These are phyloP conservation scores for Aspergillus awamori DNA, from an alignment of 2,329 filamentous ascomycete genomes.

Conservation along the genomic window DNA sequence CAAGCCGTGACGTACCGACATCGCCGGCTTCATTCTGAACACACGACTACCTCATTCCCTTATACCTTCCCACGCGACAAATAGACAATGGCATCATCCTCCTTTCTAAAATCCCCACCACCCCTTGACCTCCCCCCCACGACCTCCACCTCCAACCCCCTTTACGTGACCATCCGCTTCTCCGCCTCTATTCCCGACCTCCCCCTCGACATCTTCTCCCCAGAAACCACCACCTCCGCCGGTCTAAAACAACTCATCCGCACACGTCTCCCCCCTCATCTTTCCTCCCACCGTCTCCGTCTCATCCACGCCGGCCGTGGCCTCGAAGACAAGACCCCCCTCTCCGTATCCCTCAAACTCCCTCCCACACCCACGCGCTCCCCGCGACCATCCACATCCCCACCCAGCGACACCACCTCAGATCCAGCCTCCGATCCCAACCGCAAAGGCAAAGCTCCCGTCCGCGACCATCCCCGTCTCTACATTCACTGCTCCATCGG, in stretches of 20 bases:
- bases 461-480: slow-evolving; percentile 61
- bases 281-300: slow-evolving; percentile 72
- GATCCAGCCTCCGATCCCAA: slow-evolving; percentile 19
- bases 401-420: slow-evolving; percentile 23
- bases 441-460: slow-evolving; percentile 69
- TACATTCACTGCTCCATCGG: slow-evolving; percentile 96
- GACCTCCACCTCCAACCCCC: slow-evolving; percentile 27
- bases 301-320: slow-evolving; percentile 90
- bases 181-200: slow-evolving; percentile 82
- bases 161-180: slow-evolving; percentile 88
- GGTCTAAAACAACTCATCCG: slow-evolving; percentile 84
- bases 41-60: not conserved
- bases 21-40: not conserved
- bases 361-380: slow-evolving; percentile 58
- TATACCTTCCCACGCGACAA: not conserved
- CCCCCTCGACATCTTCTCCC: slow-evolving; percentile 71
- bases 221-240: slow-evolving; percentile 70
- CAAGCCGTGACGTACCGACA: not conserved
- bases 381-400: slow-evolving; percentile 23
- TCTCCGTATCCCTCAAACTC: slow-evolving; percentile 69
- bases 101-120: slow-evolving; percentile 19
- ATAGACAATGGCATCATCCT: slow-evolving; percentile 24
- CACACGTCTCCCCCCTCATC: slow-evolving; percentile 63
- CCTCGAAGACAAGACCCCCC: slow-evolving; percentile 70
- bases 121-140: not conserved